A percentile compares a stretch with the other conserved stretches of the same genome.
Conservation (phyloP, 805 yeast genomes). For the Gaillardinia entomophila region DNA sequence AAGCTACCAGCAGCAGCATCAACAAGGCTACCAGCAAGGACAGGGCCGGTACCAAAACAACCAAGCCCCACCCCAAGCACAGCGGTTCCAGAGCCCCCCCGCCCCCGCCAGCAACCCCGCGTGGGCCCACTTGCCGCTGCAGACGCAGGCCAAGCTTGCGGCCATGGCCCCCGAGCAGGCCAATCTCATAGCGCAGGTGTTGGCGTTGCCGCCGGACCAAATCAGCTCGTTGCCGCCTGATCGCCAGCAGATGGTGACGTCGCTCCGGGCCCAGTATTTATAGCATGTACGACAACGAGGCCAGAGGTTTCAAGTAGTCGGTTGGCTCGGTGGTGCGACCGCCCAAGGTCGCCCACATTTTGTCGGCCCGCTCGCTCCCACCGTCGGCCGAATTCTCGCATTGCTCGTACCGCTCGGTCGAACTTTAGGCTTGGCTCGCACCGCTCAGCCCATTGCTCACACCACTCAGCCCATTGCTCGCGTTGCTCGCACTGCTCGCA, state of each 20-base stretch:
- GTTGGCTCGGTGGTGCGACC: neutral
- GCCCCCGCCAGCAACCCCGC: constrained; percentile 21
- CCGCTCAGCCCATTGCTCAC: no score
- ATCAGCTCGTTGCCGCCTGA: constrained; percentile 45
- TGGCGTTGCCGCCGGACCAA: constrained; percentile 45
- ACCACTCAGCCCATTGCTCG: no score
- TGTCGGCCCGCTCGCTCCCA: neutral
- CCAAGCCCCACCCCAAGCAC: neutral
- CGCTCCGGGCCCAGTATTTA: constrained; percentile 50
- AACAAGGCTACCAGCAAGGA: constrained; percentile 3
- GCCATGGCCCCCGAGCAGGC: constrained; percentile 55
- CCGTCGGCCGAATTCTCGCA: no score
- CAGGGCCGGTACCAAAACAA: neutral
- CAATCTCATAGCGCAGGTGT: constrained; percentile 47
- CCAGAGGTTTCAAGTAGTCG: neutral
- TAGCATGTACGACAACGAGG: constrained; percentile 6
- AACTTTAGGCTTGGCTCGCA: no score
- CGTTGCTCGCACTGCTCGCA: no score
- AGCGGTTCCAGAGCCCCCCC: constrained; percentile 9
- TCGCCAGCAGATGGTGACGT: constrained; percentile 50
- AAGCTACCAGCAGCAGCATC: constrained; percentile 5
- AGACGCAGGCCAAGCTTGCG: constrained; percentile 45
- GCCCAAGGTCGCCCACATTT: neutral
- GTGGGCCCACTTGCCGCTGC: constrained; percentile 46
- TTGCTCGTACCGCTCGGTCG: no score